Percentiles rank a stretch among this genome's conserved stretches.
These are phyloP conservation scores for Saccharum hybrid DNA, from an alignment of 202 grass and related monocot genomes.

Conservation along the genomic window DNA sequence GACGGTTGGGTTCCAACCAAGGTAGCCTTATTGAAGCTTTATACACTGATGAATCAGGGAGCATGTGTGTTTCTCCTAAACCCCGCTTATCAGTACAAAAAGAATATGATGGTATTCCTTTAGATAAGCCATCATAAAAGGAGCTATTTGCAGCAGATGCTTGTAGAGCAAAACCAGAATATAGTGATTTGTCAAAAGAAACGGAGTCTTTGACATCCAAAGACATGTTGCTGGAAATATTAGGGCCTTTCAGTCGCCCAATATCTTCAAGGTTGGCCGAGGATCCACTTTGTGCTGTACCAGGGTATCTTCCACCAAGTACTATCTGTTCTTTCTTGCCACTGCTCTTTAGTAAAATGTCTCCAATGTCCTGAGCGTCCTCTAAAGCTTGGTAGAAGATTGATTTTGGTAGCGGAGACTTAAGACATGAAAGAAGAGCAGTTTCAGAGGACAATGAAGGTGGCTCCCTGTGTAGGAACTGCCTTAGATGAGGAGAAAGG, in stretches of 20 bases:
- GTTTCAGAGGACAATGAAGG: slow-evolving; percentile 72
- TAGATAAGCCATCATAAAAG: slow-evolving; percentile 83
- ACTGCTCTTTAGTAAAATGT: slow-evolving; percentile 61
- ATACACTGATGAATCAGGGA: slow-evolving; percentile 52
- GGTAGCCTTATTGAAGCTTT: slow-evolving; percentile 65
- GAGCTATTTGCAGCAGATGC: slow-evolving; percentile 71
- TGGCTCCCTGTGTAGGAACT: slow-evolving; percentile 82
- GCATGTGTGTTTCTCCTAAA: slow-evolving; percentile 55
- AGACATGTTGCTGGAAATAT: slow-evolving; percentile 50
- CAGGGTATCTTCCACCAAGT: slow-evolving; percentile 54
- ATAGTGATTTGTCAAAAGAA: slow-evolving; percentile 69
- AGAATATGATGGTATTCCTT: slow-evolving; percentile 93
- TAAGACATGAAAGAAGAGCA: slow-evolving; percentile 75
- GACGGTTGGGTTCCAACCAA: slow-evolving; percentile 65
- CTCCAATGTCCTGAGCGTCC: slow-evolving; percentile 71
- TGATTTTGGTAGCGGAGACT: slow-evolving; percentile 84
- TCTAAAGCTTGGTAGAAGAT: slow-evolving; percentile 86
- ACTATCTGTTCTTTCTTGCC: slow-evolving; percentile 56
- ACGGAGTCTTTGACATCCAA: slow-evolving; percentile 61
- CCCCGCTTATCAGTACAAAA: slow-evolving; percentile 66
- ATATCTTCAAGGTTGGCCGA: slow-evolving; percentile 47
- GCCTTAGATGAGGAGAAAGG: slow-evolving; percentile 75
- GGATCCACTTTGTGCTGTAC: slow-evolving; percentile 42
- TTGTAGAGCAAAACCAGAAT: slow-evolving; percentile 70
- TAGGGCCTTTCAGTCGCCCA: slow-evolving; percentile 49